These are phyloP conservation scores for Trypanosoma congolense DNA, from an alignment of 208 protist species.

Conservation along the genomic window DNA sequence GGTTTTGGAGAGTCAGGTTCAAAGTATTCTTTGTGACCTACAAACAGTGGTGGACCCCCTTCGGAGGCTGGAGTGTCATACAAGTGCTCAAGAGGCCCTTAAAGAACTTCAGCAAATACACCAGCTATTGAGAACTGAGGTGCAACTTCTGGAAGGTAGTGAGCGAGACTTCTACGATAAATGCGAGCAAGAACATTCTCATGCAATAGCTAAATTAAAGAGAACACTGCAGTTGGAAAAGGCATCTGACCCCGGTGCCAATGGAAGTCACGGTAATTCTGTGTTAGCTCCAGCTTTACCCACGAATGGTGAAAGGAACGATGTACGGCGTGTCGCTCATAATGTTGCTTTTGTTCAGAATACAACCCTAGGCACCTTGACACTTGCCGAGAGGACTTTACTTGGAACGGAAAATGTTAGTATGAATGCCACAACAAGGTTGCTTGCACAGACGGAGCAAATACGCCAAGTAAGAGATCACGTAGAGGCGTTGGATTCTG, in stretches of 20 bases:
- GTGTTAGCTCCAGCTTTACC: conserved; percentile 7
- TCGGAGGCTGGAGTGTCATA: conserved; percentile 16
- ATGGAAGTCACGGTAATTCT: conserved; percentile 4
- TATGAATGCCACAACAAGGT: conserved; percentile 47
- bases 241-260: conserved; percentile 12
- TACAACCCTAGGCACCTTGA: conserved; percentile 51
- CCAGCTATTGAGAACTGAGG: conserved; percentile 57
- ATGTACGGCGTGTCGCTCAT: conserved; percentile 29
- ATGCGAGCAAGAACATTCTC: conserved; percentile 12
- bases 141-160: conserved; percentile 42
- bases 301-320: conserved; percentile 24
- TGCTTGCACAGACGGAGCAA: conserved; percentile 70
- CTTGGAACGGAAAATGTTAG: conserved; percentile 67
- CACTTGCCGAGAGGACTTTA: conserved; percentile 52
- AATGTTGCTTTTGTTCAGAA: conserved; percentile 56
- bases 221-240: conserved; percentile 18
- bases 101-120: conserved; percentile 34
- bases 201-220: conserved; percentile 14
- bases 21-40: conserved; percentile 20
- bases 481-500: conserved; percentile 35
- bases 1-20: conserved; percentile 43
- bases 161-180: conserved; percentile 26
- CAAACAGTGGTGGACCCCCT: conserved; percentile 5
- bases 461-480: conserved; percentile 60
- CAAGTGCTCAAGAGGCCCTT: conserved; percentile 38